These are phyloP conservation scores for Xylariaceae sp. DNA, from an alignment of 2,329 filamentous ascomycete genomes.

Conservation along the genomic window DNA sequence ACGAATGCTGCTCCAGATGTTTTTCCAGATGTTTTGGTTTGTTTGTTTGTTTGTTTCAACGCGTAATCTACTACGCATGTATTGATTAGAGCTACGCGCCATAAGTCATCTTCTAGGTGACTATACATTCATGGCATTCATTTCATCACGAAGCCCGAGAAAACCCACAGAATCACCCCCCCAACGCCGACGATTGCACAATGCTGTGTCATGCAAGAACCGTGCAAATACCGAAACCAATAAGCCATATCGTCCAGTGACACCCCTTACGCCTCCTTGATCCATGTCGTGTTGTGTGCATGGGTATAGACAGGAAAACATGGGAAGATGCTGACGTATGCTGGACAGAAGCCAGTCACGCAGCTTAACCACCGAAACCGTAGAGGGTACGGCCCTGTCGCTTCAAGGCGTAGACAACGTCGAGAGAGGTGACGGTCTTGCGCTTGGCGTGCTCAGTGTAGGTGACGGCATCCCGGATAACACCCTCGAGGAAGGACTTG, in stretches of 20 bases:
- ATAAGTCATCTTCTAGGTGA: conserved; percentile 22
- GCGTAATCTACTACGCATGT: conserved; percentile 23
- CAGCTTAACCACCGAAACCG: conserved; percentile 59
- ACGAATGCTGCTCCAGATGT: background rate
- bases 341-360: background rate
- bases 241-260: background rate
- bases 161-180: conserved; percentile 23
- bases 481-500: conserved; percentile 77
- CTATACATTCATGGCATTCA: conserved; percentile 18
- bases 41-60: conserved; percentile 19
- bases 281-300: background rate
- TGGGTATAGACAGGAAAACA: conserved; percentile 7
- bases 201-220: conserved; percentile 30
- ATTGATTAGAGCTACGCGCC: conserved; percentile 27
- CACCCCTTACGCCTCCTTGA: conserved; percentile 6
- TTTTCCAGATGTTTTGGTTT: background rate
- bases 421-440: conserved; percentile 63
- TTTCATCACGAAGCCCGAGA: conserved; percentile 27
- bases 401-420: conserved; percentile 60
- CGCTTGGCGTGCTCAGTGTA: conserved; percentile 81
- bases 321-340: conserved; percentile 4
- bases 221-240: conserved; percentile 17
- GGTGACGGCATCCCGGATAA: conserved; percentile 73
- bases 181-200: conserved; percentile 30
- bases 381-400: conserved; percentile 62